phyloP scores from a whole-genome alignment of 1,284 basidiomycete genomes.

The Mycena citricolor region DNA sequence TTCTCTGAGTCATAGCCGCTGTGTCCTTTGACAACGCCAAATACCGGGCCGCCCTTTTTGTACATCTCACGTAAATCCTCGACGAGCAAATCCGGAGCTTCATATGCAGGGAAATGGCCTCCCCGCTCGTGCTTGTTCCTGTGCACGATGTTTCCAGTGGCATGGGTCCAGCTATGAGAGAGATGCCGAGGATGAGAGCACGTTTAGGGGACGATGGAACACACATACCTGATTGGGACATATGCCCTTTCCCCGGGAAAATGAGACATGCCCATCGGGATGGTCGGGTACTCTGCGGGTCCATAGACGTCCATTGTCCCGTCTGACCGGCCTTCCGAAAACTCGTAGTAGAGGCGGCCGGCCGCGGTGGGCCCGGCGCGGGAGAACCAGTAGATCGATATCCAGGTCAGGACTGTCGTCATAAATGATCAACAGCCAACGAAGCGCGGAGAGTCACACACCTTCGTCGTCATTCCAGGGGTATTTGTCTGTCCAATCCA shows the following conservation, averaged over 20 bases:
- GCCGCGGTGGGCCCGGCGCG: conserved; percentile 46
- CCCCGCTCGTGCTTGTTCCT: conserved; percentile 28
- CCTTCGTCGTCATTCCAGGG: conserved; percentile 47
- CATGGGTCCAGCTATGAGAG: conserved; percentile 11
- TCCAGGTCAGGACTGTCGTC: conserved; percentile 45
- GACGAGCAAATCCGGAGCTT: conserved; percentile 15
- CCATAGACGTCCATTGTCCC: not conserved
- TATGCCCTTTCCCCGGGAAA: conserved; percentile 30
- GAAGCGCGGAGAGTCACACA: conserved; percentile 37
- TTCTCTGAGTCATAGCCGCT: conserved; percentile 23
- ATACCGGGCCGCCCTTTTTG: conserved; percentile 16
- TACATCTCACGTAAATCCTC: conserved; percentile 22
- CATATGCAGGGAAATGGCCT: conserved; percentile 30
- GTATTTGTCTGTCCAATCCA: conserved; percentile 42
- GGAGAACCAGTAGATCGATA: conserved; percentile 51
- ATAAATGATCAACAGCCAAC: conserved; percentile 1
- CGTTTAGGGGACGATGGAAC: conserved; percentile 31
- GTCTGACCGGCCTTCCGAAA: not conserved
- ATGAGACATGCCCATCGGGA: conserved; percentile 26
- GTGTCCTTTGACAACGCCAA: conserved; percentile 21
- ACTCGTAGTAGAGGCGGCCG: conserved; percentile 46
- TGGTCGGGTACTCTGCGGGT: conserved; percentile 10
- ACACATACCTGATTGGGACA: conserved; percentile 38
- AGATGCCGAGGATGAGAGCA: not conserved
- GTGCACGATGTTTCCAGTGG: conserved; percentile 16